Evolutionary conservation across 345 rosid genomes (phyloP), one percentile per base, ranked within the genome.

Genomic region (Gossypium mustelinum): DNA sequence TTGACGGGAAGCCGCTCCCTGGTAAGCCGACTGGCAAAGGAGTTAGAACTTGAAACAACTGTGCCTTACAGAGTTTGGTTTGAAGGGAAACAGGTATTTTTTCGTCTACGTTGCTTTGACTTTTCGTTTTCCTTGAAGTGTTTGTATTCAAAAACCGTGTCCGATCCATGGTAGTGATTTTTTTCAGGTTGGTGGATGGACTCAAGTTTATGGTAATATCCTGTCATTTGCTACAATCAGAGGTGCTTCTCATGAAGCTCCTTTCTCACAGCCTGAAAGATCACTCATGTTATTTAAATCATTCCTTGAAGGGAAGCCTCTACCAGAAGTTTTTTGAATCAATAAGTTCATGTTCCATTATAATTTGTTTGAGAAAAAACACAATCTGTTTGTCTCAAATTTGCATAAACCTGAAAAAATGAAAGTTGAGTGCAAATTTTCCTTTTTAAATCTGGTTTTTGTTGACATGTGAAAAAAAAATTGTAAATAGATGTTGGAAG

Each of bases 201-300:
- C 97, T 80, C 97, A 92, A 82, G 98, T 92, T 72, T 89, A 90
- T 75, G 94, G 93, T 7, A 79, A 86, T 51, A 76, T 90, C 54
- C 82, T 94, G 67, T 86, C 98, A 4, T 94, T 90, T 85, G 97
- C 98, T 13, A 94, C 98, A 22, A 67, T 92, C 27, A 84, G 98
- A 86, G 98, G 97, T 20, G 97, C 97, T 45, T 81, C 98, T 13
- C 98, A 94, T 62, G 98, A 94, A 83, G 98, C 93, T 54, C 98
- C 98, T 4, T 92, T 90, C 75, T 92, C 98, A 25, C 98, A 94
- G 86, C 97, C 97, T 14, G 90, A 91, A 82, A 87, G 97, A 79
- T 94, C 98, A 4, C 88, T 94, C 12, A 86, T 86, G 81, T 81
- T 94, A 18, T 94, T 94, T 83, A 85, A 83, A 73, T 88, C 94